Evolutionary conservation across 805 yeast species (phyloP).

Genomic region (Vanderwaltozyma verrucispora): DNA sequence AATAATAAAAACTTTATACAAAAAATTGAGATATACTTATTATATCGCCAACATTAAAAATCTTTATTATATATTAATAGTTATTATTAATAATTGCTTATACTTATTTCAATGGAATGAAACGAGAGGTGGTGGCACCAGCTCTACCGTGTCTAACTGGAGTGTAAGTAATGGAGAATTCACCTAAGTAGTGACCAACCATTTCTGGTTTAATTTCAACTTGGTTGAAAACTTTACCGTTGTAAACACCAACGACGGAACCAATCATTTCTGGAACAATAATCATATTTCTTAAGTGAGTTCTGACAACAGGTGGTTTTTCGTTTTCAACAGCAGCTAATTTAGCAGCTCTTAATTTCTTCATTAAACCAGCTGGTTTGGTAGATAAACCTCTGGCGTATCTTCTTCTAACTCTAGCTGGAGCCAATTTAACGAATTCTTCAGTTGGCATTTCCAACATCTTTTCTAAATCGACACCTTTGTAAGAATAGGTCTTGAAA

Average conservation of each 20-base stretch:
- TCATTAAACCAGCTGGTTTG: slow-evolving; percentile 92
- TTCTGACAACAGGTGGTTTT: slow-evolving; percentile 96
- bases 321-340: slow-evolving; percentile 81
- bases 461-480: slow-evolving; percentile 96
- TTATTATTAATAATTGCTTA: background rate
- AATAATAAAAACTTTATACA: too few relatives aligned
- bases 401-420: slow-evolving; percentile 99
- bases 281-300: slow-evolving; percentile 99
- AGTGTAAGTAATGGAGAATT: slow-evolving; percentile 98
- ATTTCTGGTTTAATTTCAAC: slow-evolving; percentile 99
- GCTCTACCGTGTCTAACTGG: slow-evolving; percentile 99
- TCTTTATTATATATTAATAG: too few relatives aligned
- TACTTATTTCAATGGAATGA: slow-evolving; percentile 57
- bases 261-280: slow-evolving; percentile 99
- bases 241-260: slow-evolving; percentile 96
- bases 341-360: slow-evolving; percentile 97
- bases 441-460: slow-evolving; percentile 89
- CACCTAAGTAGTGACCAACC: slow-evolving; percentile 99
- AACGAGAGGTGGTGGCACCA: slow-evolving; percentile 70
- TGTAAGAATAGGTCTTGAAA: slow-evolving; percentile 95
- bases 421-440: slow-evolving; percentile 93
- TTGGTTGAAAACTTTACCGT: slow-evolving; percentile 98
- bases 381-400: slow-evolving; percentile 94
- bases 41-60: too few relatives aligned
- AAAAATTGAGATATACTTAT: too few relatives aligned